These are phyloP conservation scores for Polyplosphaeria fusca DNA, from an alignment of 495 filamentous ascomycete genomes.

Conservation along the genomic window DNA sequence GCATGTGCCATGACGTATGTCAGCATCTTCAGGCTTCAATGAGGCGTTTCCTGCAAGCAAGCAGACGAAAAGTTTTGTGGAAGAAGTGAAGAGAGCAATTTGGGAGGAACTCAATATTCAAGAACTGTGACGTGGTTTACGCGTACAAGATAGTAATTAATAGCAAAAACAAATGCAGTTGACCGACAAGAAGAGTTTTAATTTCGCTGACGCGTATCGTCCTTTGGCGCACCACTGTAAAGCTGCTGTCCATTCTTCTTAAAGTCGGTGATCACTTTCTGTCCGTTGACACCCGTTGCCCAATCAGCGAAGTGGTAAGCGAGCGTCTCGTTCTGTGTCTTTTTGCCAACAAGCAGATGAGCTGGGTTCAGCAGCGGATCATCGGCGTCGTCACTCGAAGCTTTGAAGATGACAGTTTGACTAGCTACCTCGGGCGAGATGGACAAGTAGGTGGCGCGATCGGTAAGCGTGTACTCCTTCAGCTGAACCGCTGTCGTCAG, in stretches of 20 bases:
- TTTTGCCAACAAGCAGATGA: constrained; percentile 40
- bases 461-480: constrained; percentile 47
- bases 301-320: constrained; percentile 42
- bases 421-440: constrained; percentile 34
- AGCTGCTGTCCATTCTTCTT: constrained; percentile 36
- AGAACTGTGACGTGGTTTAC: too few relatives aligned
- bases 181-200: too few relatives aligned
- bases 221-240: constrained; percentile 34
- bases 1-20: too few relatives aligned
- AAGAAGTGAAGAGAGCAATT: too few relatives aligned
- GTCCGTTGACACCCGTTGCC: constrained; percentile 39
- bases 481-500: constrained; percentile 41
- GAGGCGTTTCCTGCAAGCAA: too few relatives aligned
- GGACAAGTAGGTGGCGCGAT: constrained; percentile 44
- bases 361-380: constrained; percentile 45
- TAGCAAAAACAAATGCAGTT: too few relatives aligned
- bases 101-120: too few relatives aligned
- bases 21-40: too few relatives aligned
- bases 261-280: constrained; percentile 39
- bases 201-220: too few relatives aligned
- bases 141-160: too few relatives aligned
- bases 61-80: too few relatives aligned
- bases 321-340: constrained; percentile 36
- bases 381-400: constrained; percentile 34
- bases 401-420: constrained; percentile 41